Conservation (phyloP, 257 asterid genomes). For the Solanum microdontum region DNA sequence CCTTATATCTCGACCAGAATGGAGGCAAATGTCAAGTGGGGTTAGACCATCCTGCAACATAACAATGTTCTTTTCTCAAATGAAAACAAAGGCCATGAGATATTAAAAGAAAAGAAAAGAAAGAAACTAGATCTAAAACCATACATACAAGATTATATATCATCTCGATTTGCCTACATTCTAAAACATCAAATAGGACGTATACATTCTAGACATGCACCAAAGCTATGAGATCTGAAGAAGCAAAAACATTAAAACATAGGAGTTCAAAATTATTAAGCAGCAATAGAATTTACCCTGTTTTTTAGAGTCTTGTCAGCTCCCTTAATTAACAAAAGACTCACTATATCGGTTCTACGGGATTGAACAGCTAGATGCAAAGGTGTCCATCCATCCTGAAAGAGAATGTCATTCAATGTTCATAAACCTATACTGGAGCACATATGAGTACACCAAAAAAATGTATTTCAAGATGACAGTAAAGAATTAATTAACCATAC, state of each 20-base stretch:
- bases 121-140: not conserved
- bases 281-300: slow-evolving; percentile 26
- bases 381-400: slow-evolving; percentile 88
- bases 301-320: slow-evolving; percentile 65
- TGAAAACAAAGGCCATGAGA: not conserved
- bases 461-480: not conserved
- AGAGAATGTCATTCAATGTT: not conserved
- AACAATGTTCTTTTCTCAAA: not conserved
- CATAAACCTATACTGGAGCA: not conserved
- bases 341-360: slow-evolving; percentile 64
- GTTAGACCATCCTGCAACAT: slow-evolving; percentile 7
- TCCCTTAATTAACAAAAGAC: slow-evolving; percentile 80
- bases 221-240: not conserved
- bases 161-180: not conserved
- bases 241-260: not conserved
- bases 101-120: not conserved
- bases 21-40: slow-evolving; percentile 3
- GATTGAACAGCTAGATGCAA: slow-evolving; percentile 91
- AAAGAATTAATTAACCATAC: slow-evolving; percentile 25
- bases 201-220: not conserved
- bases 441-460: not conserved
- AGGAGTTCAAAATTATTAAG: not conserved
- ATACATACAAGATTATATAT: not conserved
- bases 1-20: not conserved
- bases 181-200: not conserved